Base-by-base conservation (phyloP, 768 basidiomycete species). In the Leccinum broughii region DNA sequence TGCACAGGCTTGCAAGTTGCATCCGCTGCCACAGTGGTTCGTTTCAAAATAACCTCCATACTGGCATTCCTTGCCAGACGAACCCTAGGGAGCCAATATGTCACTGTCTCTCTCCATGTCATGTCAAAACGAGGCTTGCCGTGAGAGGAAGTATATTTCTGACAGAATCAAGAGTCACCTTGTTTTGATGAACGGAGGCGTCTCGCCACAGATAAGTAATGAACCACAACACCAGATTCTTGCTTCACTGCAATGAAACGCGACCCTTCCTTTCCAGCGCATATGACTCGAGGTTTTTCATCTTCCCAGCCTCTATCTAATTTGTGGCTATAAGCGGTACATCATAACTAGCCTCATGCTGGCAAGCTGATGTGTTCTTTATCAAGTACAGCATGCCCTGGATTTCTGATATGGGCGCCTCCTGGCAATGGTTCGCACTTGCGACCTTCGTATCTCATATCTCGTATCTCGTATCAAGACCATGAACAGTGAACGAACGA, bases 311-410 rank as follows among this genome's bases (percentile, higher is more conserved):
- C 15, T 51, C 50, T 30, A 51, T 51, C 28, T 51, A 51, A 51
- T 32, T 55, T 17, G 57, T 39, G 63, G 58, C 37, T 28, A 39
- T 51, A 2, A 59, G 51, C 34, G 22, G 17, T 51, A 54, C 41
- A 17, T n/a, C 30, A 49, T 56, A 50, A 50, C 24, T 32, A n/a
- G 41, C 51, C 34, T 57, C 55, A 55, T 56, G 46, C 24, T 44
- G 52, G 52, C 34, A 51, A 32, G 17, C 6, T 51, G 46, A 51
- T 22, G 48, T 22, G 26, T 28, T 28, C 10, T 39, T 39, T n/a
- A n/a, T 46, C 24, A 2, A 51, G 26, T 50, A 68, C 66, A 66
- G 65, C 66, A 58, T 58, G 66, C 56, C 58, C n/a, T 20, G 44
- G 32, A 57, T 55, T 7, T 3, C 30, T 49, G 20, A 52, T 32